These are phyloP conservation scores for Aspergillus sp. DNA, from an alignment of 2,329 filamentous ascomycete genomes.

Conservation along the genomic window DNA sequence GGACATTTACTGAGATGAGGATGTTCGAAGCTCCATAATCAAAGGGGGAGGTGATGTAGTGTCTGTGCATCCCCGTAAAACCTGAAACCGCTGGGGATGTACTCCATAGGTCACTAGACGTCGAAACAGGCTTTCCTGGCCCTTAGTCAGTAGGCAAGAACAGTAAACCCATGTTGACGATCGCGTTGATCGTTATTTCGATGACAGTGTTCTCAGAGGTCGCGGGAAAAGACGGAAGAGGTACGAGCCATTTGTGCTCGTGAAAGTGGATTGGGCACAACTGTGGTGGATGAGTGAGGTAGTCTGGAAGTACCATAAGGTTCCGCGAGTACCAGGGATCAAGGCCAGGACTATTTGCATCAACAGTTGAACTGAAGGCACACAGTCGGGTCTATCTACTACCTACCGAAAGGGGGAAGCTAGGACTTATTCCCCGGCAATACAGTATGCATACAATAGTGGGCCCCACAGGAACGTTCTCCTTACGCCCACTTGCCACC, in stretches of 20 bases:
- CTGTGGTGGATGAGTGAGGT: not conserved
- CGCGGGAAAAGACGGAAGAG: not conserved
- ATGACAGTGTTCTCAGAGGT: not conserved
- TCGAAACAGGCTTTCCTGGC: not conserved
- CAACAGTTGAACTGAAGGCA: not conserved
- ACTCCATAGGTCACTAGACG: not conserved
- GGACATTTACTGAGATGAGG: not conserved
- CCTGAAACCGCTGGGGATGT: no score
- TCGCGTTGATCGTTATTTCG: conserved; percentile 8
- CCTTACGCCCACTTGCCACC: not conserved
- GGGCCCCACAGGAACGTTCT: not conserved
- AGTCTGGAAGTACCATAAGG: not conserved
- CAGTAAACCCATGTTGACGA: not conserved
- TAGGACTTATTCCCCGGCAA: not conserved
- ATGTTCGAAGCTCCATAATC: not conserved
- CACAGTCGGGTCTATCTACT: no score
- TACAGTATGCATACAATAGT: conserved; percentile 4
- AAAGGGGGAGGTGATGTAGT: not conserved
- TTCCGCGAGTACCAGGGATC: not conserved
- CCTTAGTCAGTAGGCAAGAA: not conserved
- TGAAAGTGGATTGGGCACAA: not conserved
- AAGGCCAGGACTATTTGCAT: not conserved
- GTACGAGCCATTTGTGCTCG: not conserved
- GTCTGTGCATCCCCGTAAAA: no score
- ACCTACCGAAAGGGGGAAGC: not conserved